Evolutionary conservation across 1,139 yeast species (phyloP).

Genomic region (Suhomyces coccinellae): DNA sequence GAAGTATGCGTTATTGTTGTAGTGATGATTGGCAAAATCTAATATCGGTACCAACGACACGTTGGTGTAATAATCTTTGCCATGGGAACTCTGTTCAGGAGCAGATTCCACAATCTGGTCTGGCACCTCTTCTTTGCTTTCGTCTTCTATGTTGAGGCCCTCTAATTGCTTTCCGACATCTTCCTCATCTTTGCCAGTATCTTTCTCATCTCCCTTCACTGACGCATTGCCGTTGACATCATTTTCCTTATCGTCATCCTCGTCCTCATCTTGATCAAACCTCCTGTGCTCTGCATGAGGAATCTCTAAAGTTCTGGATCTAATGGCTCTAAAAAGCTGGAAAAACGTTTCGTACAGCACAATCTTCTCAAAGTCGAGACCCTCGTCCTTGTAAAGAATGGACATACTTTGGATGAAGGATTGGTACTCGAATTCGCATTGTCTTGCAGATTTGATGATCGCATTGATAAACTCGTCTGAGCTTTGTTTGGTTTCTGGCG

Average conservation of each 20-base stretch:
- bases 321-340: slow-evolving; percentile 51
- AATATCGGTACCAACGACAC: slow-evolving; percentile 63
- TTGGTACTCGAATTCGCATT: slow-evolving; percentile 23
- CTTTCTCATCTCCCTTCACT: too few species aligned
- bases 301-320: slow-evolving; percentile 62
- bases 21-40: slow-evolving; percentile 66
- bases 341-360: slow-evolving; percentile 29
- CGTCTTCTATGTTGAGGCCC: slow-evolving; percentile 1
- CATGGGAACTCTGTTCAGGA: too few species aligned
- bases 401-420: slow-evolving; percentile 21
- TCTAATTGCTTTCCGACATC: too few species aligned
- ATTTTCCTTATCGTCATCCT: too few species aligned
- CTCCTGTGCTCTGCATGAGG: slow-evolving; percentile 35
- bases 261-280: too few species aligned
- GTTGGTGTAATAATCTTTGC: slow-evolving; percentile 45
- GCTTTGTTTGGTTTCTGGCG: slow-evolving; percentile 14
- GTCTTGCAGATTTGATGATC: slow-evolving; percentile 20
- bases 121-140: slow-evolving; percentile 9
- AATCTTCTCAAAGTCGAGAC: slow-evolving; percentile 12
- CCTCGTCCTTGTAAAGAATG: slow-evolving; percentile 12
- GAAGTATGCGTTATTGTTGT: slow-evolving; percentile 51
- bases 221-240: too few species aligned
- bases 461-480: slow-evolving; percentile 20
- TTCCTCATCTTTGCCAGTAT: too few species aligned
- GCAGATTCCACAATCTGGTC: slow-evolving; percentile 4